A percentile compares a stretch with the other conserved stretches of the same genome.
These are phyloP conservation scores for Hirsutella minnesotensis DNA, from an alignment of 2,329 filamentous ascomycete species.

Conservation along the genomic window DNA sequence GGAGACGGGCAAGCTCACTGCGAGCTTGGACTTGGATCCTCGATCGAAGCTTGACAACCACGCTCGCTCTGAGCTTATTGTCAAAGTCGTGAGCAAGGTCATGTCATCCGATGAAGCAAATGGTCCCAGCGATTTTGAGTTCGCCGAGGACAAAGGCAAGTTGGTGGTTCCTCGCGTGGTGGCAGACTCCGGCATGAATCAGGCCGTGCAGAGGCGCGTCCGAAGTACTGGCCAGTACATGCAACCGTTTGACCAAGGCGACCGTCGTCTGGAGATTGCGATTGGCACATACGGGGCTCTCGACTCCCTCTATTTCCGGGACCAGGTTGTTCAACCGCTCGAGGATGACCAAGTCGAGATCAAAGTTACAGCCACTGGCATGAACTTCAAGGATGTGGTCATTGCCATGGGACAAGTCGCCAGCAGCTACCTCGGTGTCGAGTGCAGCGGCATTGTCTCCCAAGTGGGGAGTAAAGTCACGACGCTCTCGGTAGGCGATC, in stretches of 20 bases:
- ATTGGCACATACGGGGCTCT: slow-evolving; percentile 25
- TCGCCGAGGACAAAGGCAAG: slow-evolving; percentile 15
- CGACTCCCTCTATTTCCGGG: slow-evolving; percentile 28
- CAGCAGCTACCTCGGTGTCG: slow-evolving; percentile 23
- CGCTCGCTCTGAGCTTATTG: slow-evolving; percentile 19
- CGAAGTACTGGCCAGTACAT: slow-evolving; percentile 14
- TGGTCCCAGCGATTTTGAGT: slow-evolving; percentile 15
- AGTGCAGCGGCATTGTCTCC: slow-evolving; percentile 26
- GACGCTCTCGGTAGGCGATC: slow-evolving; percentile 57
- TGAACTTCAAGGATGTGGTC: slow-evolving; percentile 36
- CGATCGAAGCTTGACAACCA: slow-evolving; percentile 15
- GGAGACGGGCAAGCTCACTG: slow-evolving; percentile 30
- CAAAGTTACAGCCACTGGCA: slow-evolving; percentile 27
- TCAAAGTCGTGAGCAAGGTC: slow-evolving; percentile 13
- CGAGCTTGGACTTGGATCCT: slow-evolving; percentile 33
- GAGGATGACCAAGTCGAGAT: slow-evolving; percentile 27
- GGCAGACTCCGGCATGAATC: slow-evolving; percentile 13
- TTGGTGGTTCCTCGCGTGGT: slow-evolving; percentile 17
- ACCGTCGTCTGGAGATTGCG: slow-evolving; percentile 22
- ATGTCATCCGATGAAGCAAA: slow-evolving; percentile 8
- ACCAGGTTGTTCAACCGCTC: slow-evolving; percentile 16
- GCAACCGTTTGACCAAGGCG: slow-evolving; percentile 25
- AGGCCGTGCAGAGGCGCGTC: slow-evolving; percentile 14
- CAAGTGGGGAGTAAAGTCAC: slow-evolving; percentile 48
- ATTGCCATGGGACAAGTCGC: slow-evolving; percentile 27